Percentiles rank a stretch among this genome's conserved stretches.
Conservation (phyloP, 129 eudicot species). For the Ambrosia artemisiifolia region DNA sequence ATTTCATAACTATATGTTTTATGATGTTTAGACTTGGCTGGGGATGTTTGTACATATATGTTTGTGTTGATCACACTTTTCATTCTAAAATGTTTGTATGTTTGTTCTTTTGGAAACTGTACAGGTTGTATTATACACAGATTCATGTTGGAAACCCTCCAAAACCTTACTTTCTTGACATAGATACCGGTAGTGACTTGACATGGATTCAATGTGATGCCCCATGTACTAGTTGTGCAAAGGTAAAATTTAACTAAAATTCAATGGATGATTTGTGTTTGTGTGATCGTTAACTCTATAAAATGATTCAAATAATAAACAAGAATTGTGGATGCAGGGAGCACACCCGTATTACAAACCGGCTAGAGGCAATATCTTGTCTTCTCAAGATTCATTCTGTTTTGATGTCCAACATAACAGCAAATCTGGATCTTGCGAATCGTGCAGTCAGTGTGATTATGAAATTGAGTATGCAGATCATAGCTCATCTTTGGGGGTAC, state of each 20-base stretch:
- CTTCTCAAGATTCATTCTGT: constrained; percentile 53
- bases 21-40: background rate
- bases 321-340: constrained; percentile 51
- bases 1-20: background rate
- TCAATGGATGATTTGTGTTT: too few relatives aligned
- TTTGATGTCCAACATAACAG: constrained; percentile 45
- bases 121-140: constrained; percentile 65
- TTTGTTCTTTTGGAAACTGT: constrained; percentile 8
- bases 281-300: too few relatives aligned
- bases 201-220: constrained; percentile 95
- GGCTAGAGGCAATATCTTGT: constrained; percentile 36
- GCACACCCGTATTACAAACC: constrained; percentile 80
- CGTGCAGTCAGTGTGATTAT: constrained; percentile 74
- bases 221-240: constrained; percentile 78
- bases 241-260: constrained; percentile 36
- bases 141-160: constrained; percentile 75
- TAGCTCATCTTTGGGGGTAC: constrained; percentile 82
- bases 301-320: background rate
- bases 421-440: constrained; percentile 36
- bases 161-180: constrained; percentile 71
- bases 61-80: background rate
- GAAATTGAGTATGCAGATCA: constrained; percentile 78
- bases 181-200: constrained; percentile 86
- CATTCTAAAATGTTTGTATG: constrained; percentile 1
- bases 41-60: background rate